Base-by-base conservation (phyloP, 371 early-diverging fungal genomes). In the Mucor racemosus region DNA sequence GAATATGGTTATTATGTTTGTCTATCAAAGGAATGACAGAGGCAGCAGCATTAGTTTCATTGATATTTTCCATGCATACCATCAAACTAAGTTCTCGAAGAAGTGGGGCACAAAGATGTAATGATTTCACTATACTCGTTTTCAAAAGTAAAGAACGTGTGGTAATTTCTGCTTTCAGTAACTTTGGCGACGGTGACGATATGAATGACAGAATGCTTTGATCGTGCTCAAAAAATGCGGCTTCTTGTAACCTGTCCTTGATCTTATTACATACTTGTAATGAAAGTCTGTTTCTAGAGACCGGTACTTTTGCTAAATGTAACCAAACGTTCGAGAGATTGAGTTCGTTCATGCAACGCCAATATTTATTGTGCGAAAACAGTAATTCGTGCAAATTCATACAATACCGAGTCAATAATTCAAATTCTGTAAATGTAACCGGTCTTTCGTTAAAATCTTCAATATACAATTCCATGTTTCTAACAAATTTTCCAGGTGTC, bases 351-450 rank as follows among this genome's bases (percentile, higher is more conserved):
- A 69, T n/a, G 38, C 34, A 65, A 11, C 31, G 10, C 69, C 69
- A 69, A 19, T 56, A 69, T 0, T 39, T 13, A 13, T 14, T 38
- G 9, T 44, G 38, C 1, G 17, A 17, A 21, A 69, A 69, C 13
- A 42, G 34, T 10, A 69, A 41, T 15, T 65, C 61, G 7, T 19
- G 38, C n/a, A 65, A 34, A 39, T 60, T 34, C 5, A 39, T 44
- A 40, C 69, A 69, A 8, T 69, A 48, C 0, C 57, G 60, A 9
- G 69, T 56, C 0, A 69, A 21, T 6, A 69, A 42, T 39, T 69
- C 69, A 17, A 69, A 69, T 50, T 69, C 69, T 26, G 69, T 69
- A 56, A 65, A 69, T 13, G 36, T 48, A 33, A 69, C 39, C 10
- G 31, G 21, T 6, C 55, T 55, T 35, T n/a, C 55, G 7, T 15